Percentiles rank a stretch among this genome's conserved stretches.
Conservation (phyloP, 2,329 filamentous ascomycete genomes). For the Clonostachys byssicola region DNA sequence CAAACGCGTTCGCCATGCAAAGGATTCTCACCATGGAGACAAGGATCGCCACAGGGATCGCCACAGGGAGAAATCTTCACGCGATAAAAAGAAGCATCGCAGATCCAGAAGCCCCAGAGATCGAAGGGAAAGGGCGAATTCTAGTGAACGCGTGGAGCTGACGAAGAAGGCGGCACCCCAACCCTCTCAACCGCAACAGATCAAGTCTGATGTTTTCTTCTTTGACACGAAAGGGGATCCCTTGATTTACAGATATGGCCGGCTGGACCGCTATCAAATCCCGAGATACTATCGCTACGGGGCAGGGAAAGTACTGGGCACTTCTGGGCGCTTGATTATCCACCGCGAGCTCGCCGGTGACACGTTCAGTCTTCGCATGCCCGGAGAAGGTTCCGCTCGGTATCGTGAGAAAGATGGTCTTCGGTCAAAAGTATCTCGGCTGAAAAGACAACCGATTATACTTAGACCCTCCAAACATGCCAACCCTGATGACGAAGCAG, state of each 20-base stretch:
- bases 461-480: constrained; percentile 22
- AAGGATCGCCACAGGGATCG: no score
- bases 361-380: constrained; percentile 43
- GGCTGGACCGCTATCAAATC: constrained; percentile 66
- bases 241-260: constrained; percentile 71
- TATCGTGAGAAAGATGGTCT: constrained; percentile 40
- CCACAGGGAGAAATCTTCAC: no score
- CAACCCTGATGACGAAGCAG: constrained; percentile 3
- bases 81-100: no score
- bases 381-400: constrained; percentile 27
- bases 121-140: no score
- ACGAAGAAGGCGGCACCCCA: neutral
- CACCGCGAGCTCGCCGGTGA: constrained; percentile 59
- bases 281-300: constrained; percentile 69
- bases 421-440: constrained; percentile 32
- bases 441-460: constrained; percentile 31
- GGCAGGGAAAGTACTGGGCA: constrained; percentile 66
- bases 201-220: constrained; percentile 35
- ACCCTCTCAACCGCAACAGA: neutral
- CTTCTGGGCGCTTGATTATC: constrained; percentile 55
- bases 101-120: no score
- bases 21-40: no score
- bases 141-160: no score
- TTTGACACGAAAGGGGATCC: constrained; percentile 74
- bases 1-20: no score